Percentiles rank a stretch among this genome's conserved stretches.
Conservation (phyloP, 345 rosid genomes). For the Geranium rotundifolium region DNA sequence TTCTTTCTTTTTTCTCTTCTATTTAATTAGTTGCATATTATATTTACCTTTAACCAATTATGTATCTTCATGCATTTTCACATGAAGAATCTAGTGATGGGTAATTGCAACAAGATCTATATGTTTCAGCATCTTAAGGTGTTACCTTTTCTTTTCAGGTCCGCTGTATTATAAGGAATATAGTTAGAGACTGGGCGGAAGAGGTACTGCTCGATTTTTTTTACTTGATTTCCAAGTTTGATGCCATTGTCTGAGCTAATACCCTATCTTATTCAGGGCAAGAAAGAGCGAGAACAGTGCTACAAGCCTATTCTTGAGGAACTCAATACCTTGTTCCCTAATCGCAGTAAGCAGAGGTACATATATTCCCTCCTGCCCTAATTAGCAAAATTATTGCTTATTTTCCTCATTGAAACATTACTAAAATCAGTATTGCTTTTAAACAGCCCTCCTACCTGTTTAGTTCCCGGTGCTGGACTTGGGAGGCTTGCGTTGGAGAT, state of each 20-base stretch:
- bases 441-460: conserved; percentile 74
- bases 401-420: conserved; percentile 3
- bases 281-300: conserved; percentile 80
- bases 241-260: background rate
- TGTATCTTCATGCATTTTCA: background rate
- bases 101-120: background rate
- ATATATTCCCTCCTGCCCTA: background rate
- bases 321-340: conserved; percentile 71
- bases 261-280: conserved; percentile 35
- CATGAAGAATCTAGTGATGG: background rate
- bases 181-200: conserved; percentile 97
- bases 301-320: conserved; percentile 88
- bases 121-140: background rate
- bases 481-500: conserved; percentile 95
- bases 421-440: conserved; percentile 15
- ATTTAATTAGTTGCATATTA: background rate
- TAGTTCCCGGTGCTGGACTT: conserved; percentile 99
- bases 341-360: conserved; percentile 59
- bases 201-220: conserved; percentile 46
- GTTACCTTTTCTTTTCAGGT: conserved; percentile 42
- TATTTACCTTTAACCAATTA: background rate
- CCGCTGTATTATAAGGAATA: conserved; percentile 88
- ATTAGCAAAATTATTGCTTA: background rate
- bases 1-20: background rate
- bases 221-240: conserved; percentile 6